phyloP scores from a whole-genome alignment of 1,284 basidiomycete genomes.

The Moesziomyces globuligerus region DNA sequence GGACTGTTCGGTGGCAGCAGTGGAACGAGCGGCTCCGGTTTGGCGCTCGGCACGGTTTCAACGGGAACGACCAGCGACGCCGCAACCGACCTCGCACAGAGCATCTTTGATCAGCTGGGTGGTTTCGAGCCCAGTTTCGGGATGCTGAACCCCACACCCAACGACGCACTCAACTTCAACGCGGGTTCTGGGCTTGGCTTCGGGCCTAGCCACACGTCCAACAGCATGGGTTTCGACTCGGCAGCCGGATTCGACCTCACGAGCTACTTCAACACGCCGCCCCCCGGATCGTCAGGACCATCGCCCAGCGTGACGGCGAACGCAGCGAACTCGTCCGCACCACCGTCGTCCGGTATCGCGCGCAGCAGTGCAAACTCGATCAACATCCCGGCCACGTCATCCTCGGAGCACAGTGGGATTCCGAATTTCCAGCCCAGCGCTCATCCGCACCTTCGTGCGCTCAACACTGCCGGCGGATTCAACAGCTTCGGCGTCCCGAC shows the following conservation, averaged over 20 bases:
- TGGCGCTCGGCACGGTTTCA: constrained; percentile 32
- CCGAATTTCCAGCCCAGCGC: constrained; percentile 41
- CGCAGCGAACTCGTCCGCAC: constrained; percentile 11
- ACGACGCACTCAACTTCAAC: constrained; percentile 46
- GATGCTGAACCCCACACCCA: constrained; percentile 50
- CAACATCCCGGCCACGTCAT: constrained; percentile 36
- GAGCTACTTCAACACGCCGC: constrained; percentile 45
- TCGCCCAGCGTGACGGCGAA: constrained; percentile 28
- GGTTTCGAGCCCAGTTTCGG: constrained; percentile 50
- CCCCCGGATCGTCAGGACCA: constrained; percentile 23
- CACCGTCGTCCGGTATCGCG: constrained; percentile 3
- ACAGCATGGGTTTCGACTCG: constrained; percentile 49
- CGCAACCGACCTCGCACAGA: constrained; percentile 48
- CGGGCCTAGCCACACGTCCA: constrained; percentile 40
- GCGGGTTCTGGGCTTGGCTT: constrained; percentile 30
- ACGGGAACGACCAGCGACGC: constrained; percentile 40
- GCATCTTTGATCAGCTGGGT: constrained; percentile 55
- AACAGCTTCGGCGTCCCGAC: constrained; percentile 11
- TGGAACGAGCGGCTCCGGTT: constrained; percentile 21
- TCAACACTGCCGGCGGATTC: constrained; percentile 25
- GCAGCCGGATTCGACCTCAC: constrained; percentile 44
- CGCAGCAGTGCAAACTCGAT: constrained; percentile 32
- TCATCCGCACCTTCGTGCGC: constrained; percentile 41
- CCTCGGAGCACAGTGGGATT: constrained; percentile 31
- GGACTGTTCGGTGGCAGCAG: constrained; percentile 23